These are phyloP conservation scores for Boletus sp. DNA, from an alignment of 768 basidiomycete genomes.

Conservation along the genomic window DNA sequence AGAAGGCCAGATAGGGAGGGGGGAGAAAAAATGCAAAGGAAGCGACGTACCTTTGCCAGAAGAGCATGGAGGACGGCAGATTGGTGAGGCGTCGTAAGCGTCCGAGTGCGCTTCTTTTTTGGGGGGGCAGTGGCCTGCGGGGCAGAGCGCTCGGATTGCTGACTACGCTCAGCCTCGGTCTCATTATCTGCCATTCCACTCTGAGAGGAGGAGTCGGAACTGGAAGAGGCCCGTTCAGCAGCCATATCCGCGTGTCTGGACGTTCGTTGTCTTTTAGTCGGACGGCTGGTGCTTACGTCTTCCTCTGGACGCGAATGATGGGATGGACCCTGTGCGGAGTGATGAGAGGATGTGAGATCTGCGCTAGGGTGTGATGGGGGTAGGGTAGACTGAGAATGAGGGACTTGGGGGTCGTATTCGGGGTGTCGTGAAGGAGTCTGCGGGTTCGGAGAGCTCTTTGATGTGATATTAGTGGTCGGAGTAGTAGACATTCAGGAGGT, in stretches of 20 bases:
- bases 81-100: slow-evolving; percentile 85
- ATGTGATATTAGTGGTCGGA: slow-evolving; percentile 23
- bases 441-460: slow-evolving; percentile 10
- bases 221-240: slow-evolving; percentile 24
- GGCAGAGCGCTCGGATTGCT: slow-evolving; percentile 37
- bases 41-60: slow-evolving; percentile 66
- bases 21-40: not conserved
- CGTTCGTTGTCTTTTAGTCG: slow-evolving; percentile 19
- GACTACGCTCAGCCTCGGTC: slow-evolving; percentile 44
- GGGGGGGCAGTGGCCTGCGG: slow-evolving; percentile 29
- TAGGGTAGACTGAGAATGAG: not conserved
- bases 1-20: not conserved
- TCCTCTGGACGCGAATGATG: slow-evolving; percentile 11
- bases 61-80: slow-evolving; percentile 83
- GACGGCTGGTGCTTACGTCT: slow-evolving; percentile 22
- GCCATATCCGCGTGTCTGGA: slow-evolving; percentile 19
- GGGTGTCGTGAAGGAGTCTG: slow-evolving; percentile 18
- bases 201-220: slow-evolving; percentile 46
- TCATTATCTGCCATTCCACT: slow-evolving; percentile 60
- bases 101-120: slow-evolving; percentile 75
- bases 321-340: slow-evolving; percentile 12
- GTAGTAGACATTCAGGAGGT: slow-evolving; percentile 24
- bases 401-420: slow-evolving; percentile 15
- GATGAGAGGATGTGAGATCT: slow-evolving; percentile 15
- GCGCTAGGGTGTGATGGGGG: not conserved